Percentiles rank a stretch among this genome's conserved stretches.
These are phyloP conservation scores for Fonsecaea pedrosoi DNA, from an alignment of 2,329 filamentous ascomycete genomes.

Conservation along the genomic window DNA sequence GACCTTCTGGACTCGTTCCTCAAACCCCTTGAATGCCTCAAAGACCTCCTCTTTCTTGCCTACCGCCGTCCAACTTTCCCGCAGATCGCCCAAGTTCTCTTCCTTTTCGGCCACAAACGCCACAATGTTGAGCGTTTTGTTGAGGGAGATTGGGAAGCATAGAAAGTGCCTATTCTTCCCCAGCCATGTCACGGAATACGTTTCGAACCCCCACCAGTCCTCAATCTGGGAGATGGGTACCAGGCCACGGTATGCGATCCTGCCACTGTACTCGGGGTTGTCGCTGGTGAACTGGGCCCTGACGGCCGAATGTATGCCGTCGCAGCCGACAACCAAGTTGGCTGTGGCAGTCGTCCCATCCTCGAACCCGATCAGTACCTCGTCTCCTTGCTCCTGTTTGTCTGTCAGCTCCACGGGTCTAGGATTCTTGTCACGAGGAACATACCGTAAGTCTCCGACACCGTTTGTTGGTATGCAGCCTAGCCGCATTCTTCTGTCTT, in stretches of 20 bases:
- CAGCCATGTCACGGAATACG: conserved; percentile 44
- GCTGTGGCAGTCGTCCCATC: conserved; percentile 40
- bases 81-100: conserved; percentile 44
- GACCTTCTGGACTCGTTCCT: conserved; percentile 30
- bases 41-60: conserved; percentile 41
- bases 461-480: conserved; percentile 27
- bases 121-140: conserved; percentile 48
- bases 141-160: conserved; percentile 47
- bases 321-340: conserved; percentile 38
- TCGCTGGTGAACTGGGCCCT: conserved; percentile 26
- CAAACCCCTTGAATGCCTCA: conserved; percentile 29
- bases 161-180: conserved; percentile 49
- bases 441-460: conserved; percentile 28
- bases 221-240: conserved; percentile 28
- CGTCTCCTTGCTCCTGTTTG: conserved; percentile 23
- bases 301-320: conserved; percentile 39
- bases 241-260: conserved; percentile 29
- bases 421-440: no score
- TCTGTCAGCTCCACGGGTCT: background rate
- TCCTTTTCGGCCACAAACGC: conserved; percentile 46
- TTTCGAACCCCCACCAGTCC: conserved; percentile 39
- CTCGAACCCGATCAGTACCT: conserved; percentile 38
- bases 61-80: conserved; percentile 47
- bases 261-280: conserved; percentile 30
- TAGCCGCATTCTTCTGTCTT: conserved; percentile 45